Conservation (phyloP, 106 monocot genomes). For the Dioscorea alata region DNA sequence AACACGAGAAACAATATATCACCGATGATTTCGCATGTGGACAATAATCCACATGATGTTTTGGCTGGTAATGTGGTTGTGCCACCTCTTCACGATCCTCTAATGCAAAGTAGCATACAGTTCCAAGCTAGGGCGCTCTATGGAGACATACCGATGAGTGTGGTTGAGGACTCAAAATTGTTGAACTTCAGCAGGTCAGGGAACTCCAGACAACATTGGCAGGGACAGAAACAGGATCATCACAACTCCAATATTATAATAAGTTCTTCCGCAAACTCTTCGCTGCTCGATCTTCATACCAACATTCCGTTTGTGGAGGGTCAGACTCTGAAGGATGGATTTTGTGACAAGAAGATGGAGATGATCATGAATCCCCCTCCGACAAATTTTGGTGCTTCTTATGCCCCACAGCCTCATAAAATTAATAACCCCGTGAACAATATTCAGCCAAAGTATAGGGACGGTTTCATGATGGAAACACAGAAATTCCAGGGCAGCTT, state of each 20-base stretch:
- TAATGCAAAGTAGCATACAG: constrained; percentile 24
- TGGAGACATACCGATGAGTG: constrained; percentile 6
- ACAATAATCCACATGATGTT: constrained; percentile 9
- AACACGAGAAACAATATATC: constrained; percentile 10
- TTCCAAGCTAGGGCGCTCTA: constrained; percentile 17
- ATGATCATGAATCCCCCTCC: constrained; percentile 5
- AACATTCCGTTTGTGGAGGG: constrained; percentile 4
- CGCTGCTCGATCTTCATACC: constrained; percentile 5
- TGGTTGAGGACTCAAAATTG: constrained; percentile 20
- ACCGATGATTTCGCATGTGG: constrained; percentile 15
- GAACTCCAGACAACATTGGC: constrained; percentile 13
- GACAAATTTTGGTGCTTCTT: constrained; percentile 14
- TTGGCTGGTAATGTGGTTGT: constrained; percentile 7
- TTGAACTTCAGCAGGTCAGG: constrained; percentile 27
- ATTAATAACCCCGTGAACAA: constrained; percentile 8
- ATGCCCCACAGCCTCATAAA: neutral
- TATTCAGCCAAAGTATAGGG: constrained; percentile 18
- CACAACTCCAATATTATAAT: constrained; percentile 13
- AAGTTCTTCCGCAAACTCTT: constrained; percentile 23
- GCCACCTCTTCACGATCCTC: constrained; percentile 16
- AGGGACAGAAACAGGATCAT: constrained; percentile 14
- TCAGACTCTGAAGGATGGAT: constrained; percentile 20
- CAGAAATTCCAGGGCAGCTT: constrained; percentile 37
- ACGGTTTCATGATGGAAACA: constrained; percentile 19
- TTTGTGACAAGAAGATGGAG: constrained; percentile 24